Percentiles rank a stretch among this genome's conserved stretches.
Evolutionary conservation across 2,329 filamentous ascomycete species (phyloP).

Genomic region (Aspergillus arachidicola): DNA sequence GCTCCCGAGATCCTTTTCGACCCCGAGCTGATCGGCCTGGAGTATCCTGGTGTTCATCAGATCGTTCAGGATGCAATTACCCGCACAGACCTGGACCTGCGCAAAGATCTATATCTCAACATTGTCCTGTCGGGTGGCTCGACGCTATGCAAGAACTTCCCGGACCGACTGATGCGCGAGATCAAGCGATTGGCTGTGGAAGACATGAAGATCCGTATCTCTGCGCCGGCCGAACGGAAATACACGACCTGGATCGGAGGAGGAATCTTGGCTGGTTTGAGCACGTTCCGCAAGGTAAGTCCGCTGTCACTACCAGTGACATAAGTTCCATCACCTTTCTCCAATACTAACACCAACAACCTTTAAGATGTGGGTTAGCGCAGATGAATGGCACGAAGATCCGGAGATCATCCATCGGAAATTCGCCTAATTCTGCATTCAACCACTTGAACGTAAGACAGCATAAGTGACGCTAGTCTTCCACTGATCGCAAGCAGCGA

Average conservation of each 20-base stretch:
- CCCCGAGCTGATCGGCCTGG: constrained; percentile 92
- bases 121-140: constrained; percentile 96
- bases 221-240: constrained; percentile 94
- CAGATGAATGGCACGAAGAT: constrained; percentile 99
- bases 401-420: constrained; percentile 98
- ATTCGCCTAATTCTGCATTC: constrained; percentile 67
- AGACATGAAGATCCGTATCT: constrained; percentile 99
- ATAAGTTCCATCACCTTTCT: not conserved
- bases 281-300: constrained; percentile 94
- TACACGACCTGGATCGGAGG: constrained; percentile 99
- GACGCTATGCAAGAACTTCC: constrained; percentile 95
- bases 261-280: constrained; percentile 92
- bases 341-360: not conserved
- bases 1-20: constrained; percentile 98
- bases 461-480: not conserved
- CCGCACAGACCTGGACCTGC: constrained; percentile 90
- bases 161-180: constrained; percentile 86
- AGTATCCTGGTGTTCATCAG: constrained; percentile 96
- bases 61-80: constrained; percentile 97
- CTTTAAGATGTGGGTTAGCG: constrained; percentile 97
- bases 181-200: constrained; percentile 93
- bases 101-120: constrained; percentile 91
- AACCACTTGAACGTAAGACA: not conserved
- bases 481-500: not conserved
- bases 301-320: not conserved